phyloP scores from a whole-genome alignment of 1,284 basidiomycete species.

The Fomitopsis pinicola region DNA sequence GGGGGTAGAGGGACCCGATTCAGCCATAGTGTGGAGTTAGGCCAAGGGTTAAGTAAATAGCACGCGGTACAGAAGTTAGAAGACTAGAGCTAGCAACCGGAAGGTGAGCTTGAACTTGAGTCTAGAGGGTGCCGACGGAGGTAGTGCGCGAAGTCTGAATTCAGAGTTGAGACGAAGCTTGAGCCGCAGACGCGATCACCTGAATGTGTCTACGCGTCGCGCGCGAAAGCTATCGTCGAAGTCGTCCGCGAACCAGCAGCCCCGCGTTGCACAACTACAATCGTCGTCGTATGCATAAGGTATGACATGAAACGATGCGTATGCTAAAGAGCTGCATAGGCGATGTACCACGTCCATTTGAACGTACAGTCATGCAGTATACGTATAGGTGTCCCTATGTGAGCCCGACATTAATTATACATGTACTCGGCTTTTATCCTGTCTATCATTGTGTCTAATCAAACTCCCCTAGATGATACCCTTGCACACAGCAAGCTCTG shows the following conservation, averaged over 20 bases:
- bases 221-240: not conserved
- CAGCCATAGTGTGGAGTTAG: constrained; percentile 14
- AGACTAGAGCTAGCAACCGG: not conserved
- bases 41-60: not conserved
- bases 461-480: constrained; percentile 43
- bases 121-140: not conserved
- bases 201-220: not conserved
- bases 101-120: not conserved
- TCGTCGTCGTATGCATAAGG: too few relatives aligned
- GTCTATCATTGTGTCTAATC: constrained; percentile 23
- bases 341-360: not conserved
- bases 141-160: not conserved
- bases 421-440: constrained; percentile 4
- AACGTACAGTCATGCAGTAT: not conserved
- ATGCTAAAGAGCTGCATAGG: not conserved
- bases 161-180: not conserved
- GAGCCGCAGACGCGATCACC: not conserved
- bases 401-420: constrained; percentile 8
- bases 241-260: too few relatives aligned
- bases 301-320: too few relatives aligned
- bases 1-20: constrained; percentile 11
- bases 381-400: not conserved
- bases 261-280: too few relatives aligned
- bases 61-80: not conserved
- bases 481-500: constrained; percentile 89